Base-by-base conservation (phyloP, 2,329 filamentous ascomycete genomes). In the Aaosphaeria arxii region DNA sequence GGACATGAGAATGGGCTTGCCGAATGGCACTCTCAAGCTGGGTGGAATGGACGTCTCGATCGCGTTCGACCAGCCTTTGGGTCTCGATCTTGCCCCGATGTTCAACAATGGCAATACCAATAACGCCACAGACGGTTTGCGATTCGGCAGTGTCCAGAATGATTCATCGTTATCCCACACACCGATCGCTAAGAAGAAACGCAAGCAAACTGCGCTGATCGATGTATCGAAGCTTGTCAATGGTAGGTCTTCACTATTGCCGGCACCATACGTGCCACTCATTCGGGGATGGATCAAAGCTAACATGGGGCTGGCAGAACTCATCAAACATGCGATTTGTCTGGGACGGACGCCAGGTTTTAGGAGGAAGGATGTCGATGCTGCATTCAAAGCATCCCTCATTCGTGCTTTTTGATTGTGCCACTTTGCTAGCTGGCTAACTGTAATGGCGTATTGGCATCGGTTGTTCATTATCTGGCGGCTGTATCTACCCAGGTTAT, bases 281-380 rank as follows among this genome's bases (percentile, higher is more conserved):
- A 70, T 56, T 11, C 43, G 30, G 9, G 11, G 5, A 11, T 39
- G 30, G 13, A 24, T 24, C 11, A 13, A 42, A 45, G 43, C 62
- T 74, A 53, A 70, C 56, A n/a, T 45, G 30, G 7, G 11, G 5
- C 11, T 39, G 30, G 13, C 44, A 73, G 71, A 63, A 31, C 51
- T 73, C 6, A 63, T 70, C 46, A 65, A 63, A 32, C 59, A 65
- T 30, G 66, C 56, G 13, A 64, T 74, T 28, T 77, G 74, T 51
- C 62, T 77, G 7, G 74, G 73, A n/a, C 64, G 72, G 31, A 58
- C 70, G 6, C 72, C 74, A 4, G 74, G 74, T 1, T 77, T 73
- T 49, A 65, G 71, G 49, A 63, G 68, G 42, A 66, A 66, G 40
- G 70, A 75, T 55, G 65, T 77, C 11, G 74, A 77, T 57, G 46